Evolutionary conservation across 306 rosid species (phyloP).

Genomic region (apple (Malus domestica)): ASM211411v1 NC_041802.1:28063001-28063500

Average conservation of each 20-base stretch:
- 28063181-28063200: too few species aligned
- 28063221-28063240: too few species aligned
- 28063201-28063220: too few species aligned
- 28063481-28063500: conserved; percentile 16
- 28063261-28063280: too few species aligned
- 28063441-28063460: not conserved
- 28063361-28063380: too few species aligned
- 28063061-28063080: not conserved
- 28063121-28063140: too few species aligned
- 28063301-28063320: not conserved
- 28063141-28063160: too few species aligned
- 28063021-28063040: not conserved
- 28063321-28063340: not conserved
- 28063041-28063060: not conserved
- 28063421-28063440: not conserved
- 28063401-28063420: not conserved
- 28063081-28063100: not conserved
- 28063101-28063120: too few species aligned
- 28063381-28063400: not conserved
- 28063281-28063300: too few species aligned
- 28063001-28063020: not conserved
- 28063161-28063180: too few species aligned
- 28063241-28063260: too few species aligned
- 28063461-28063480: conserved; percentile 6
- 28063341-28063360: not conserved